Conservation (phyloP, 2,329 filamentous ascomycete species). For the Allantophomopsis lycopodina region DNA sequence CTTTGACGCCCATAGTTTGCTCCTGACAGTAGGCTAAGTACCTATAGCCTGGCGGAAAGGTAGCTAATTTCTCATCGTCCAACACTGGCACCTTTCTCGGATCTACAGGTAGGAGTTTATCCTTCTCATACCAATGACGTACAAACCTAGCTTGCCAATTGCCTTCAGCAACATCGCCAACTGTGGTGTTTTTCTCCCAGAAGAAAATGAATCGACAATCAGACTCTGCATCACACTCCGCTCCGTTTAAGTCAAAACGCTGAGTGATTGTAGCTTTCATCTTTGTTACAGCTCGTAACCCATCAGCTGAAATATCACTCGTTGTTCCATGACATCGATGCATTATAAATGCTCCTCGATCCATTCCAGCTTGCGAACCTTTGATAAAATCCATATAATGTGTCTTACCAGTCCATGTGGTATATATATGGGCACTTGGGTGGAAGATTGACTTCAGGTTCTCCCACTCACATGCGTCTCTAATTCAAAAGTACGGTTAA, state of each 20-base stretch:
- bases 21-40: slow-evolving; percentile 31
- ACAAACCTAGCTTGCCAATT: slow-evolving; percentile 30
- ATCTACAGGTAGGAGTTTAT: slow-evolving; percentile 31
- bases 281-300: slow-evolving; percentile 28
- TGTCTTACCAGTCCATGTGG: slow-evolving; percentile 32
- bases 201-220: slow-evolving; percentile 33
- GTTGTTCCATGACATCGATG: slow-evolving; percentile 26
- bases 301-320: slow-evolving; percentile 26
- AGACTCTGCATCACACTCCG: slow-evolving; percentile 28
- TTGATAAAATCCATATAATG: slow-evolving; percentile 24
- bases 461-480: slow-evolving; percentile 36
- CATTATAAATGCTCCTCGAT: slow-evolving; percentile 28
- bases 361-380: slow-evolving; percentile 24
- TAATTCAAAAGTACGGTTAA: slow-evolving; percentile 4
- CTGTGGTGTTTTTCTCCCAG: slow-evolving; percentile 19
- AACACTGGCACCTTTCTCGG: slow-evolving; percentile 25
- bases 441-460: slow-evolving; percentile 36
- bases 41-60: slow-evolving; percentile 28
- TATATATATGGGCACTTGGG: slow-evolving; percentile 31
- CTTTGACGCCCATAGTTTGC: slow-evolving; percentile 27
- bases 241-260: slow-evolving; percentile 25
- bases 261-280: slow-evolving; percentile 37
- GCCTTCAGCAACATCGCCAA: slow-evolving; percentile 1
- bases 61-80: slow-evolving; percentile 23
- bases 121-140: slow-evolving; percentile 36